A percentile compares a stretch with the other conserved stretches of the same genome.
Evolutionary conservation across 495 filamentous ascomycete species (phyloP).

Genomic region (Astrothelium macrocarpum): DNA sequence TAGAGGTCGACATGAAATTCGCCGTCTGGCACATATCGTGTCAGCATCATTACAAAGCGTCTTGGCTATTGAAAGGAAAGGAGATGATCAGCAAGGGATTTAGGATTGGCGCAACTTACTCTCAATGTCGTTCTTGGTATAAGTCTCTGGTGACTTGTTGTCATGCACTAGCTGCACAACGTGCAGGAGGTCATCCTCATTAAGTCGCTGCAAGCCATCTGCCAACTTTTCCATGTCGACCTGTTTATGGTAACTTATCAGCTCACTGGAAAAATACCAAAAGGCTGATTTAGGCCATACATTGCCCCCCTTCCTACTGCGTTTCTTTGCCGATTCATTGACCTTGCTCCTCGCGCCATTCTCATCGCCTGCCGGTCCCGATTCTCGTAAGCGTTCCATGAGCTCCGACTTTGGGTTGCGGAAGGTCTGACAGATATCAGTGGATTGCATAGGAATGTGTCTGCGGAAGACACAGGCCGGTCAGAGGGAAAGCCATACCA

Average conservation of each 20-base stretch:
- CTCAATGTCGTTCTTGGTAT: constrained; percentile 94
- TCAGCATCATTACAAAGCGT: not conserved
- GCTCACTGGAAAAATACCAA: not conserved
- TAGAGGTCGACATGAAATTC: constrained; percentile 99
- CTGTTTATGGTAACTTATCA: constrained; percentile 25
- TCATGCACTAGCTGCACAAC: constrained; percentile 98
- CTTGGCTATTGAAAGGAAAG: not conserved
- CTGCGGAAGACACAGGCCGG: not conserved
- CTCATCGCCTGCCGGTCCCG: constrained; percentile 57
- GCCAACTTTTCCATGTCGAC: constrained; percentile 97
- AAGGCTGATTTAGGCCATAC: not conserved
- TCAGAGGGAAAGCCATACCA: constrained; percentile 48
- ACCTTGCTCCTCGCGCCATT: constrained; percentile 51
- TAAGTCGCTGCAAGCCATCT: constrained; percentile 74
- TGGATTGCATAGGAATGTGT: not conserved
- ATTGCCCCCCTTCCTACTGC: constrained; percentile 44
- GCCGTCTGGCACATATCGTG: constrained; percentile 50
- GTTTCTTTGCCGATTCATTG: constrained; percentile 62
- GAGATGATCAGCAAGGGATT: constrained; percentile 6
- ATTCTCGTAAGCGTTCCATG: constrained; percentile 61
- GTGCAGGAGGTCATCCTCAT: constrained; percentile 81
- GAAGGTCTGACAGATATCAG: constrained; percentile 49
- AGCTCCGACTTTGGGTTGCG: constrained; percentile 84
- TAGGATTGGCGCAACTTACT: constrained; percentile 44
- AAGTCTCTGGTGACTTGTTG: constrained; percentile 82